Conservation (phyloP, 441 rosid genomes). For the Populus hybrid region DNA sequence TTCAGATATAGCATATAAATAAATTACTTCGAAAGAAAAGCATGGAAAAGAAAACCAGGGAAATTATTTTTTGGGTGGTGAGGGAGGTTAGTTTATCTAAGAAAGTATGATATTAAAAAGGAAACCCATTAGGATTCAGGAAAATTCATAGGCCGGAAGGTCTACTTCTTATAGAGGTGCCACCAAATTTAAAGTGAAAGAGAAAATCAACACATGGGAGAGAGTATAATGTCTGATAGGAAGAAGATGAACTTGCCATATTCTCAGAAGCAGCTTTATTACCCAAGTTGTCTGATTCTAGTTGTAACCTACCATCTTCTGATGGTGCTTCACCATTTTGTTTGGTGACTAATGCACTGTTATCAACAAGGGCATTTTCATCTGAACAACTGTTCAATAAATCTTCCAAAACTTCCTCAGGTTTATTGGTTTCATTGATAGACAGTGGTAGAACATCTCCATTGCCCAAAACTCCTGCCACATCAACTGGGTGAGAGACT, state of each 20-base stretch:
- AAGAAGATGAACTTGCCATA: conserved; percentile 50
- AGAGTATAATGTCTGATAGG: conserved; percentile 17
- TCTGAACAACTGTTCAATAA: conserved; percentile 26
- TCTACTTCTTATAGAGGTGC: conserved; percentile 3
- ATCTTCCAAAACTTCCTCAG: conserved; percentile 39
- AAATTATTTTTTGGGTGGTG: background rate
- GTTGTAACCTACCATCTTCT: conserved; percentile 33
- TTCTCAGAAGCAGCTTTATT: conserved; percentile 47
- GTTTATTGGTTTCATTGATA: conserved; percentile 30
- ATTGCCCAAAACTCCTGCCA: conserved; percentile 30
- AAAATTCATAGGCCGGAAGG: background rate
- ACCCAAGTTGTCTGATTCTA: conserved; percentile 39
- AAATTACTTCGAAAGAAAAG: conserved; percentile 14
- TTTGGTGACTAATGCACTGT: conserved; percentile 30
- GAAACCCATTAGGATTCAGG: background rate
- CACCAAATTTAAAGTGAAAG: conserved; percentile 6
- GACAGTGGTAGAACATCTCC: conserved; percentile 28
- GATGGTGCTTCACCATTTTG: conserved; percentile 38
- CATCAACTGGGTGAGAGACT: conserved; percentile 38
- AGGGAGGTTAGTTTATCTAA: background rate
- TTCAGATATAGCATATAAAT: conserved; percentile 22
- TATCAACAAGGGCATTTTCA: conserved; percentile 31
- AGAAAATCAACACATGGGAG: conserved; percentile 14
- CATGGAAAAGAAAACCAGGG: background rate
- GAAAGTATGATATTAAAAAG: background rate